Conservation (phyloP, 2,329 filamentous ascomycete genomes). For the Cladosporium velox region DNA sequence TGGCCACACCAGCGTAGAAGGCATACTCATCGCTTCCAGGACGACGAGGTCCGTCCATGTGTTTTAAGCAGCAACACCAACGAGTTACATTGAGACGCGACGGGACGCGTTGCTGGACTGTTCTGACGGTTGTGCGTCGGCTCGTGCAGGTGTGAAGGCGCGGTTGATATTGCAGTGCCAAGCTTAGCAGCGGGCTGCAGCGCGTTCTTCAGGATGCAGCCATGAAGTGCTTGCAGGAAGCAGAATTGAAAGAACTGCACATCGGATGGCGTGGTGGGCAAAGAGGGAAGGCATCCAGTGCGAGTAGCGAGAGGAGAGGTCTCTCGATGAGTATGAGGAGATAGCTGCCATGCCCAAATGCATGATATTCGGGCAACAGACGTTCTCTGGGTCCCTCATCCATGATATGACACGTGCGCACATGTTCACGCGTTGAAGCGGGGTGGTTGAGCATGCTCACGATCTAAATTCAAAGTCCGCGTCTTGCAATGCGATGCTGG, state of each 20-base stretch:
- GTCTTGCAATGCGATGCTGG: too few relatives aligned
- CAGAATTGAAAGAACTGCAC: not conserved
- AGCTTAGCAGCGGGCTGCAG: slow-evolving; percentile 12
- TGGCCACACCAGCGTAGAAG: not conserved
- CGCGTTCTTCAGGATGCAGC: slow-evolving; percentile 19
- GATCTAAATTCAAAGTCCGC: too few relatives aligned
- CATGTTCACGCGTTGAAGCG: slow-evolving; percentile 1
- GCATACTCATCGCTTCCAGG: not conserved
- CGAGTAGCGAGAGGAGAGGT: not conserved
- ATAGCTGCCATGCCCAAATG: not conserved
- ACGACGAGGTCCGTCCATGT: not conserved
- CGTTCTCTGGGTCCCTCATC: not conserved
- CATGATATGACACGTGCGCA: not conserved
- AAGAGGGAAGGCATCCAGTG: not conserved
- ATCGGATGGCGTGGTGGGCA: not conserved
- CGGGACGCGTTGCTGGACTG: not conserved
- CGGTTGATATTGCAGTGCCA: slow-evolving; percentile 18
- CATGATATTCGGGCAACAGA: not conserved
- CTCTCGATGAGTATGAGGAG: not conserved
- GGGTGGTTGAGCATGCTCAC: not conserved
- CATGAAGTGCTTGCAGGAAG: slow-evolving; percentile 19
- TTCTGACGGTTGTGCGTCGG: not conserved
- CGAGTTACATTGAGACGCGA: not conserved
- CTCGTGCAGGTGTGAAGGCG: slow-evolving; percentile 12
- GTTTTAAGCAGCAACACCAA: not conserved